phyloP scores from a whole-genome alignment of 192 early-diverging fungal species.

The Entomortierella chlamydospora region DNA sequence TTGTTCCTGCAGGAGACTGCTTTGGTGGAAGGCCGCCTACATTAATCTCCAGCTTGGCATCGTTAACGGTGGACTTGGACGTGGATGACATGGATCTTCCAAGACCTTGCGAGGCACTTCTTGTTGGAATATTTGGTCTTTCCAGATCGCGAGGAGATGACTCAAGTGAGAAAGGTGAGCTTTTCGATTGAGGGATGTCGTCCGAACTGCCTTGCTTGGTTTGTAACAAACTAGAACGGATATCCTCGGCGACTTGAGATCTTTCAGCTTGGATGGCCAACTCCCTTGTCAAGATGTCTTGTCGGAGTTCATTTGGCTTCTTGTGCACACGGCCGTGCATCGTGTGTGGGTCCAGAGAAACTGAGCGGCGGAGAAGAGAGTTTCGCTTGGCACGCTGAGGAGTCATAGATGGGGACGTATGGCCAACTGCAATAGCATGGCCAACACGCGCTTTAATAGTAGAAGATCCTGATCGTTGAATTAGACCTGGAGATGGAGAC shows the following conservation, averaged over 20 bases:
- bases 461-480: conserved; percentile 12
- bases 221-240: conserved; percentile 21
- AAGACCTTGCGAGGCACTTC: conserved; percentile 40
- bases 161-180: conserved; percentile 35
- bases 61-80: conserved; percentile 5
- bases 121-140: conserved; percentile 33
- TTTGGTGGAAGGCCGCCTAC: conserved; percentile 27
- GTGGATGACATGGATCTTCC: conserved; percentile 37
- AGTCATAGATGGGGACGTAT: conserved; percentile 29
- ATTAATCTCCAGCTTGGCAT: conserved; percentile 38
- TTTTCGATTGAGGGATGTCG: not conserved
- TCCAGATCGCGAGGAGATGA: conserved; percentile 45
- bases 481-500: not conserved
- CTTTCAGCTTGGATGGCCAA: conserved; percentile 37
- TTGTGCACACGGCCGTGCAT: conserved; percentile 53
- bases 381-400: conserved; percentile 40
- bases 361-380: conserved; percentile 43
- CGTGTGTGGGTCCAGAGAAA: conserved; percentile 43
- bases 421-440: conserved; percentile 13
- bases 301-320: conserved; percentile 41
- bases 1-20: not conserved
- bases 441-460: conserved; percentile 14
- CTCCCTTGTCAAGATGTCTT: conserved; percentile 34
- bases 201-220: conserved; percentile 2
- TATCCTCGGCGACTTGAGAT: conserved; percentile 36